Conservation (phyloP, 2,329 filamentous ascomycete genomes). For the Sporothrix variecibatus region DNA sequence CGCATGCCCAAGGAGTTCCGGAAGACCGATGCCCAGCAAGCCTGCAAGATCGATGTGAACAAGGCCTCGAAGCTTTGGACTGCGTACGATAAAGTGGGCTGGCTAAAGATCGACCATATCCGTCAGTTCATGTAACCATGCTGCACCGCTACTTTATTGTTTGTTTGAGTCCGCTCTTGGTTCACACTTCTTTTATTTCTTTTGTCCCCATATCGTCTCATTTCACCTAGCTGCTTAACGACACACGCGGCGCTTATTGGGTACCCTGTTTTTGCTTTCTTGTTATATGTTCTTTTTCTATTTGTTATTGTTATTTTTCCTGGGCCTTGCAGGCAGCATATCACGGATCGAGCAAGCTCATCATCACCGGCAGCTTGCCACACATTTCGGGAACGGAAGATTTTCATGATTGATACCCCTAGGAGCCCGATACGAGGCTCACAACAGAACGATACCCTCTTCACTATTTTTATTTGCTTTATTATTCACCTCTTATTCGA, state of each 20-base stretch:
- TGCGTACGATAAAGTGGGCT: slow-evolving; percentile 83
- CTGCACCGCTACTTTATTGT: neutral
- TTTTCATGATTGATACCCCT: slow-evolving; percentile 31
- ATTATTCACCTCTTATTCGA: slow-evolving; percentile 2
- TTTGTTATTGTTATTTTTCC: neutral
- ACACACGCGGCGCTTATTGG: neutral
- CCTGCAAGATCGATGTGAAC: slow-evolving; percentile 98
- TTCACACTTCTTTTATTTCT: neutral
- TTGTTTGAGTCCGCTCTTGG: neutral
- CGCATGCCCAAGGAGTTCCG: slow-evolving; percentile 78
- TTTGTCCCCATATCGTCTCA: neutral
- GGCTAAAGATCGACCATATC: slow-evolving; percentile 64
- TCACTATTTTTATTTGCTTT: slow-evolving; percentile 21
- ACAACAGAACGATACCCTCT: slow-evolving; percentile 32
- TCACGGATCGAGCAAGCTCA: slow-evolving; percentile 21
- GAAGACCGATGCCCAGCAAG: slow-evolving; percentile 93
- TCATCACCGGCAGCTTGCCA: slow-evolving; percentile 19
- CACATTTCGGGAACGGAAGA: slow-evolving; percentile 27
- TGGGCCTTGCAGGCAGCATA: slow-evolving; percentile 23
- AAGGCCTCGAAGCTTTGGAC: slow-evolving; percentile 93
- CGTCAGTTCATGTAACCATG: slow-evolving; percentile 25
- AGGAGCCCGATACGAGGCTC: slow-evolving; percentile 24
- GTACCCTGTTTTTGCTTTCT: neutral
- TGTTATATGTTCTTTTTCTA: neutral
- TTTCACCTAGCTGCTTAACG: neutral